Evolutionary conservation across 2,329 filamentous ascomycete species (phyloP), one percentile per base, ranked within the genome.

Genomic region (Penicillium paneum): DNA sequence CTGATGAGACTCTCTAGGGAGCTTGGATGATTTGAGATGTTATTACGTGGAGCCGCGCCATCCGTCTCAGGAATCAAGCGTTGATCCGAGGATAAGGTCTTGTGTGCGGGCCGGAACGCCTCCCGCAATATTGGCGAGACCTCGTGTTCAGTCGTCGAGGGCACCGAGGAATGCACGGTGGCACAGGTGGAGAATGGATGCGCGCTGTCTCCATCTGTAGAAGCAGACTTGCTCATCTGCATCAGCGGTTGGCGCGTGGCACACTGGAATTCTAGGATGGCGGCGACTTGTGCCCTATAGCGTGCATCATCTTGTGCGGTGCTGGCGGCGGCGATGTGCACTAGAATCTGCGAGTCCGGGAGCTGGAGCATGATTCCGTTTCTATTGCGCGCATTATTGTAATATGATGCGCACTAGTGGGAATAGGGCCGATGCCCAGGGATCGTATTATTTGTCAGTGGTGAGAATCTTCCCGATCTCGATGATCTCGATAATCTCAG

Each of bases 301-400:
- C 65, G 67, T 31, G 65, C 66, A 63, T 77, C 74, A 55, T 77
- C 71, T 42, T 58, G 61, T 34, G 58, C 62, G 47, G 63, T 66
- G 58, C 71, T 71, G 29, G 72, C 68, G 17, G 74, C 74, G 47
- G 71, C 67, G 57, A 77, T 65, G 62, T 76, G 75, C 45, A 76
- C 71, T 50, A 76, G 71, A 52, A 76, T 69, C 63, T 76, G 58
- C 62, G 46, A 32, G 1, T 15, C 35, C 17, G 28, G 26, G 11
- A 13, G 19, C 21, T 28, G 24, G 45, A 28, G 17, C 47, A 49
- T 49, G 15, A 21, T 28, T 29, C 12, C 24, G 8, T 19, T 31
- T 17, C 24, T n/a, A 29, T 19, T 26, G 12, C 8, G 12, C 17
- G 24, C 49, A 45, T 49, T 32, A 4, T 40, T 29, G 28, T 28